These are phyloP conservation scores for Glaciozyma antarctica DNA, from an alignment of 768 basidiomycete genomes.

Conservation along the genomic window DNA sequence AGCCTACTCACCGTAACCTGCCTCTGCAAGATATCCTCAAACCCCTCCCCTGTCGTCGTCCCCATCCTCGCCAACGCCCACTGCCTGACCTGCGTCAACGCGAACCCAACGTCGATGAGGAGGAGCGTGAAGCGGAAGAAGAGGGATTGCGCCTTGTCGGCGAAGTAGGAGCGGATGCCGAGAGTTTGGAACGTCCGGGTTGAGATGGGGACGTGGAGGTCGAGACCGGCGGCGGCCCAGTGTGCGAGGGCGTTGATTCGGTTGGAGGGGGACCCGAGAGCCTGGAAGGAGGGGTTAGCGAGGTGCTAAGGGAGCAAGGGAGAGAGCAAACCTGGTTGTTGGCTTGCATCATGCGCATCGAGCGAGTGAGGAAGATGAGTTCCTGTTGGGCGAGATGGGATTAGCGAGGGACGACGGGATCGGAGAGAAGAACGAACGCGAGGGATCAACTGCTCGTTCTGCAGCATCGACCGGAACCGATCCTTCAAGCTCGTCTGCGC, in stretches of 20 bases:
- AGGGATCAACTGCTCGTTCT: slow-evolving; percentile 35
- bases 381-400: slow-evolving; percentile 40
- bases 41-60: slow-evolving; percentile 45
- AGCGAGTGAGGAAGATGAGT: slow-evolving; percentile 39
- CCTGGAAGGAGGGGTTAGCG: slow-evolving; percentile 42
- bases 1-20: slow-evolving; percentile 48
- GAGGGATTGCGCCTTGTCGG: slow-evolving; percentile 45
- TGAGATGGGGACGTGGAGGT: slow-evolving; percentile 46
- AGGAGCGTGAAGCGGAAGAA: slow-evolving; percentile 59
- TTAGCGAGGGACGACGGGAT: neutral
- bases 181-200: slow-evolving; percentile 20
- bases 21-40: slow-evolving; percentile 74
- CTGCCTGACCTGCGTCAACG: slow-evolving; percentile 48
- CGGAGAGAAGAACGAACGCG: slow-evolving; percentile 4
- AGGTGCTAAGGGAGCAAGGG: no score
- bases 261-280: slow-evolving; percentile 75
- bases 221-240: slow-evolving; percentile 48
- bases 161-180: slow-evolving; percentile 38
- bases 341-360: slow-evolving; percentile 47
- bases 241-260: slow-evolving; percentile 79
- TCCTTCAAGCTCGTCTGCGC: slow-evolving; percentile 31
- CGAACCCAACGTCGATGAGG: slow-evolving; percentile 64
- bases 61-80: slow-evolving; percentile 44
- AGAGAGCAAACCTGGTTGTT: slow-evolving; percentile 18
- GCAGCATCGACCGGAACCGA: slow-evolving; percentile 33